phyloP scores from a whole-genome alignment of 306 rosid species.

The Parietaria judaica region DNA sequence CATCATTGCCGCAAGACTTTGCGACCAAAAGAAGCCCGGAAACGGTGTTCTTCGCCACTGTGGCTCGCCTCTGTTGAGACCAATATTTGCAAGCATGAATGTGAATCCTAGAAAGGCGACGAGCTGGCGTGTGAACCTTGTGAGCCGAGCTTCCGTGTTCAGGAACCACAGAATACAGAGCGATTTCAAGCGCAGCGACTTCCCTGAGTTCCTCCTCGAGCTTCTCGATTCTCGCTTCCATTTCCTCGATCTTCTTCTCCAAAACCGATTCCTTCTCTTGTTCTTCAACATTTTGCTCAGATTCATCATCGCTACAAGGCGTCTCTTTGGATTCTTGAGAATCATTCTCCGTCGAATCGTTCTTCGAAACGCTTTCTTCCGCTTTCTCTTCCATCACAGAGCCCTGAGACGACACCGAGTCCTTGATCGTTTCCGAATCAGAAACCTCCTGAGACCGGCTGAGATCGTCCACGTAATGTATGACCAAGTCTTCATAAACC shows the following conservation, averaged over 20 bases:
- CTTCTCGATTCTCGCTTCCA: conserved; percentile 69
- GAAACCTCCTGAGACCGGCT: conserved; percentile 62
- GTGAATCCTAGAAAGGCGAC: conserved; percentile 88
- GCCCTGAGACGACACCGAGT: conserved; percentile 70
- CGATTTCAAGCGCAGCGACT: conserved; percentile 96
- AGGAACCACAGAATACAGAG: conserved; percentile 82
- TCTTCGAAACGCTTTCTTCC: conserved; percentile 46
- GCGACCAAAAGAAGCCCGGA: conserved; percentile 89
- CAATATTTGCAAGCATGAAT: conserved; percentile 83
- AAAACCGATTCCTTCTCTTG: conserved; percentile 26
- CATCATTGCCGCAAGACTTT: conserved; percentile 92
- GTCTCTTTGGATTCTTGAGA: conserved; percentile 36
- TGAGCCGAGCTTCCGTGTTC: conserved; percentile 98
- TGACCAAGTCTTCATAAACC: conserved; percentile 44
- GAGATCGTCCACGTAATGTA: conserved; percentile 60
- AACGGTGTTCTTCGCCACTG: conserved; percentile 63
- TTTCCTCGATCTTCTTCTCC: conserved; percentile 54
- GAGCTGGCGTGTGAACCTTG: conserved; percentile 96
- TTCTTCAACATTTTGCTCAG: conserved; percentile 40
- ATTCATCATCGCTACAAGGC: conserved; percentile 29
- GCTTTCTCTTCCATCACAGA: conserved; percentile 48
- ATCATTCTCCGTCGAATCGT: conserved; percentile 31
- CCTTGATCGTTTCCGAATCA: conserved; percentile 58
- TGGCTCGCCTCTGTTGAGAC: conserved; percentile 56
- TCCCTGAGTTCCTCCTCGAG: conserved; percentile 95